Conservation (phyloP, 176 grass and related monocot genomes). For the Oryza rufipogon region DNA sequence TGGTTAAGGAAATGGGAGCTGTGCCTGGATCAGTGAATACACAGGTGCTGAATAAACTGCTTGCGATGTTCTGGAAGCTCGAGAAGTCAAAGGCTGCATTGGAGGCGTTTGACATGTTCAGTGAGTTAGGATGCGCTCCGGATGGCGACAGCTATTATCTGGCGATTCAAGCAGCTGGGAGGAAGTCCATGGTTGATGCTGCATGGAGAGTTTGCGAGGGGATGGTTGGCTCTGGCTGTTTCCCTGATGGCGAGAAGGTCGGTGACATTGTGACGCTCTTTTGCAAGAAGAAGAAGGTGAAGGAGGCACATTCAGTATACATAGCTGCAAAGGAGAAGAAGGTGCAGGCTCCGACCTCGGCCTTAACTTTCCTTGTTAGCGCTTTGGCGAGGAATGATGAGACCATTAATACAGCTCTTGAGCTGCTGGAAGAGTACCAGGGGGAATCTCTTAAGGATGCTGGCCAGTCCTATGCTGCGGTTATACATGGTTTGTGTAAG, state of each 20-base stretch:
- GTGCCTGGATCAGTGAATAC: constrained; percentile 58
- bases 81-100: constrained; percentile 66
- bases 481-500: constrained; percentile 78
- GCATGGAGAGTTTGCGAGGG: constrained; percentile 72
- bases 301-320: constrained; percentile 65
- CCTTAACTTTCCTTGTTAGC: constrained; percentile 61
- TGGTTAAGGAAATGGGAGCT: constrained; percentile 74
- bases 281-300: constrained; percentile 71
- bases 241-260: constrained; percentile 66
- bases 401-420: constrained; percentile 56
- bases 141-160: constrained; percentile 78
- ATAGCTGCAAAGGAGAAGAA: constrained; percentile 73
- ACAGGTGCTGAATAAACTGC: constrained; percentile 61
- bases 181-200: constrained; percentile 58
- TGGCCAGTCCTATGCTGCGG: constrained; percentile 60
- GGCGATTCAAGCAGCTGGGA: constrained; percentile 71
- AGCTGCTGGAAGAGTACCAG: constrained; percentile 75
- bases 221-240: constrained; percentile 76
- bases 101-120: constrained; percentile 80
- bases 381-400: constrained; percentile 70
- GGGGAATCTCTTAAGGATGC: constrained; percentile 66
- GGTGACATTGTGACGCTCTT: constrained; percentile 61
- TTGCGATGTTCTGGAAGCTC: constrained; percentile 73
- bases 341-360: constrained; percentile 39
- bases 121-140: constrained; percentile 64